A percentile compares a stretch with the other conserved stretches of the same genome.
Conservation (phyloP, 176 grass and related monocot genomes). For the Musa schizocarpa region DNA sequence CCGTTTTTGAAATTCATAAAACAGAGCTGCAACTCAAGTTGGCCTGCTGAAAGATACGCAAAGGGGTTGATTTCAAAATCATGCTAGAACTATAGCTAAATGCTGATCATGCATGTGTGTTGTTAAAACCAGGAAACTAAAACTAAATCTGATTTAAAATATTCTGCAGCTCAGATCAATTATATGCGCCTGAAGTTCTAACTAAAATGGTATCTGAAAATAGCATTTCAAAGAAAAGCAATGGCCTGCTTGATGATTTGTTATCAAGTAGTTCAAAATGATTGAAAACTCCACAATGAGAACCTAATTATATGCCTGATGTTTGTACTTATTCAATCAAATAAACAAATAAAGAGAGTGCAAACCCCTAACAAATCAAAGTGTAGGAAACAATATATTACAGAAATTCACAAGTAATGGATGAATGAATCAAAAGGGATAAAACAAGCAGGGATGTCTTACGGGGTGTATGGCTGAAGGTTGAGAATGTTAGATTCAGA, state of each 20-base stretch:
- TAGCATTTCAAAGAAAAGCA: not conserved
- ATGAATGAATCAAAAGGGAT: not conserved
- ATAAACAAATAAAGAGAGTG: too few species aligned
- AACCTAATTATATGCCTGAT: too few species aligned
- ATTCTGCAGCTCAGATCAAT: not conserved
- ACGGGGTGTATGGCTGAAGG: conserved; percentile 37
- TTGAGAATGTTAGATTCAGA: conserved; percentile 37
- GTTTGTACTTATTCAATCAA: too few species aligned
- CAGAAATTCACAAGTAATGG: not conserved
- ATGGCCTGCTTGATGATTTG: too few species aligned
- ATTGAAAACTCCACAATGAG: too few species aligned
- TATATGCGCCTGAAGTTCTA: not conserved
- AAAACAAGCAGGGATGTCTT: conserved; percentile 30
- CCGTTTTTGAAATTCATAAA: conserved; percentile 57
- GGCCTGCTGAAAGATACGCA: conserved; percentile 31
- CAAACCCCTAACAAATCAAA: too few species aligned
- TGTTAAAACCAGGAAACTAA: not conserved
- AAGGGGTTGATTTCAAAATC: not conserved
- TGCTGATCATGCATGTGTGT: too few species aligned
- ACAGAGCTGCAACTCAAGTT: conserved; percentile 46
- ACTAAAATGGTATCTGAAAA: not conserved
- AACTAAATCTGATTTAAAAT: not conserved
- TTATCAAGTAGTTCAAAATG: too few species aligned
- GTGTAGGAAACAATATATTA: too few species aligned
- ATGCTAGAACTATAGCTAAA: not conserved